Conservation (phyloP, 257 asterid species). For the Solanum ossicruentum region DNA sequence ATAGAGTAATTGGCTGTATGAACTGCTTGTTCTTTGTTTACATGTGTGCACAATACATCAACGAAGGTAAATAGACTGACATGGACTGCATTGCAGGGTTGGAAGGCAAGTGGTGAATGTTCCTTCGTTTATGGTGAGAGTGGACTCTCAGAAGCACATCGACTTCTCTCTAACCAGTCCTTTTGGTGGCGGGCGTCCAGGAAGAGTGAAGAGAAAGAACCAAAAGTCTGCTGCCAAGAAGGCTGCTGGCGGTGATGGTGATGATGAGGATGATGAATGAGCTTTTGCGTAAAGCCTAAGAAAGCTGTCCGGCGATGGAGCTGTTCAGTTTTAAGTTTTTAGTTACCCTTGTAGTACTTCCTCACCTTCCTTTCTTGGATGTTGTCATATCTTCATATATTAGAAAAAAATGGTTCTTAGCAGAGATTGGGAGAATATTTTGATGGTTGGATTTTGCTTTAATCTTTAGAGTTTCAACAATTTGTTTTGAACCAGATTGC, state of each 20-base stretch:
- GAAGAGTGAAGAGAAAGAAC: slow-evolving; percentile 52
- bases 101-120: slow-evolving; percentile 51
- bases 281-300: neutral
- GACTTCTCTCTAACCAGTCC: slow-evolving; percentile 47
- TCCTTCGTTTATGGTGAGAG: slow-evolving; percentile 38
- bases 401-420: neutral
- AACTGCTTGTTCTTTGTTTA: neutral
- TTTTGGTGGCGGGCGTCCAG: slow-evolving; percentile 48
- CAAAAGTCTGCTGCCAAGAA: slow-evolving; percentile 46
- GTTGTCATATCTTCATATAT: neutral
- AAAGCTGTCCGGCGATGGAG: neutral
- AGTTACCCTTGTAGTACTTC: neutral
- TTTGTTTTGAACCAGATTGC: neutral
- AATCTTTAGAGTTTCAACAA: neutral
- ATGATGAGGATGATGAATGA: slow-evolving; percentile 37
- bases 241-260: slow-evolving; percentile 40
- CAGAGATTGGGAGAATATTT: neutral
- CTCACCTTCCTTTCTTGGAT: neutral
- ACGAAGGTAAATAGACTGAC: neutral
- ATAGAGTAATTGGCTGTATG: neutral
- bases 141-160: slow-evolving; percentile 44
- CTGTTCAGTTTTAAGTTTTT: neutral
- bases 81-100: slow-evolving; percentile 17
- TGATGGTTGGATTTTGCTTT: neutral
- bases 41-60: neutral